Base-by-base conservation (phyloP, 2,329 filamentous ascomycete genomes). In the Fusarium annulatum region DNA sequence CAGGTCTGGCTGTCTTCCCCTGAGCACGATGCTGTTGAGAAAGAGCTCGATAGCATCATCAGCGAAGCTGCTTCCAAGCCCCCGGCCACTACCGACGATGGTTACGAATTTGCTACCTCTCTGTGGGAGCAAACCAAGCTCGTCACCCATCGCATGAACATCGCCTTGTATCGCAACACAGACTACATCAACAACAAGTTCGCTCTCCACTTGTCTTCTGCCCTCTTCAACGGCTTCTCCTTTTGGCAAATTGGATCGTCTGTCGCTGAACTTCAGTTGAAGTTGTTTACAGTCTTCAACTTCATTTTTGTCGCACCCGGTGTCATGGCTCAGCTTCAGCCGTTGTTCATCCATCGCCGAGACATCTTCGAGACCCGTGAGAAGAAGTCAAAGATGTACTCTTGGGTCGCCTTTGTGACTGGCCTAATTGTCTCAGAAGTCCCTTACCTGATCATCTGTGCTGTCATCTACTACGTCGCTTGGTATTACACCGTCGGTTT, bases 61-160 rank as follows among this genome's bases (percentile, higher is more conserved):
- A 78, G 84, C 4, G 87, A 88, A 8, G 88, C 91, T 1, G 85
- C 86, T 0, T 69, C 83, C 23, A 85, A 83, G 71, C 80, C 85
- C 3, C 79, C 82, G 0, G 84, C 80, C 59, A 84, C 78, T 71
- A 72, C 78, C 65, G 83, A 86, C 30, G 84, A 87, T 59, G 92
- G 89, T 67, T 86, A 90, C 56, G 92, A 95, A 80, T 96, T 95
- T 71, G 93, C 94, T 1, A 91, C 90, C 11, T 87, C 92, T 0
- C 88, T 95, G 70, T 83, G 79, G 73, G 81, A 87, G 38, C 94
- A 96, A 79, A 82, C 91, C 46, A 88, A 85, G 72, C 85, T 92
- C 60, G 92, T 93, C 48, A 88, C 89, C 14, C 80, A 87, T 7
- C 92, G 93, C 34, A 88, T 86, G 81, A 90, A 90, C 73, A 78